Evolutionary conservation across 768 basidiomycete genomes (phyloP), one percentile per base, ranked within the genome.

Genomic region (Rhizopogon vulgaris): DNA sequence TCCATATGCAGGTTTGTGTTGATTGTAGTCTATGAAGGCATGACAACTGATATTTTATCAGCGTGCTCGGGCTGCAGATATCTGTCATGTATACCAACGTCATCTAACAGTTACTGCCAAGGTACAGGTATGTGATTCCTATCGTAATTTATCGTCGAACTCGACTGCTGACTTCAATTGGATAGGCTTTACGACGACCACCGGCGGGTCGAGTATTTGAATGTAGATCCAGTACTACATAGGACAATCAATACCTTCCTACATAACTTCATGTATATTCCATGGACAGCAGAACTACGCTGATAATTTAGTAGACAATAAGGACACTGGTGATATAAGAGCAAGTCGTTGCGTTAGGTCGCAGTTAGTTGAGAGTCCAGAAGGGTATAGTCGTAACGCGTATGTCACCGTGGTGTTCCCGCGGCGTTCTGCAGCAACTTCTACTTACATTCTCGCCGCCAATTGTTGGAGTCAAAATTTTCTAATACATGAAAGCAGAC

Each of bases 21-120:
- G 40, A 11, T 12, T 27, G 15, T 10, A 41, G 46, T 45, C 51
- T 52, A 22, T 30, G 14, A 24, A 34, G 18, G 25, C 24, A 34
- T n/a, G 18, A 15, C 22, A 18, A 15, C 4, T 40, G 40, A 40
- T 45, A 56, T 49, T 38, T 50, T 51, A 8, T 18, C 32, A 90
- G 91, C 90, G 27, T 93, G 90, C 65, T 75, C 83, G 48, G 87
- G 93, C 57, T 96, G 94, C 65, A 82, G 90, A 46, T 96, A 90
- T 66, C 71, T 96, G 4, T 93, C 90, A 2, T 96, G 94, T 60
- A 82, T 94, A 65, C 94, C 94, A 1, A 87, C 85, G 6, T 67
- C 74, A 32, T 69, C 78, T 1, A 91, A 90, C 55, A 80, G 85
- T 60, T 69, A 84, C 52, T 91, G 88, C 60, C 62, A 74, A 65